Conservation (phyloP, 306 rosid species). For the Biancaea sappan region DNA sequence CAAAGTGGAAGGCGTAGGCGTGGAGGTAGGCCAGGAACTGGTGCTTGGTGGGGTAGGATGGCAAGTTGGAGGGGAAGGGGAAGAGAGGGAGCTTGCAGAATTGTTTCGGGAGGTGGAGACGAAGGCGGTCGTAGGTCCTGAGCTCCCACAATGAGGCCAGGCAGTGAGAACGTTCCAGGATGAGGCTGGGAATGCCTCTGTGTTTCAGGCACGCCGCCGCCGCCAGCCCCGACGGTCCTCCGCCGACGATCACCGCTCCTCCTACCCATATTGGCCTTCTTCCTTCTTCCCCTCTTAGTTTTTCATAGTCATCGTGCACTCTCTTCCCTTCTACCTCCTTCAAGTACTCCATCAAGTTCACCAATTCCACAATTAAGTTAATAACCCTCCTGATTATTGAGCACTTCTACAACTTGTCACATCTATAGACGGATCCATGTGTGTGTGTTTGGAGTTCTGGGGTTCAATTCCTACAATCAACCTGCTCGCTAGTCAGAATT, state of each 20-base stretch:
- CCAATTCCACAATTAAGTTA: no score
- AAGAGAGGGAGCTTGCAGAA: conserved; percentile 78
- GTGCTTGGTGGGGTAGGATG: conserved; percentile 83
- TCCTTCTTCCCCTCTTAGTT: conserved; percentile 1
- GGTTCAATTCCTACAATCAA: not conserved
- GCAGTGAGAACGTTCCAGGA: conserved; percentile 73
- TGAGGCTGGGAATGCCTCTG: conserved; percentile 64
- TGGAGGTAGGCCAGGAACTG: conserved; percentile 67
- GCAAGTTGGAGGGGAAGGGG: conserved; percentile 78
- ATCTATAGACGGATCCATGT: no score
- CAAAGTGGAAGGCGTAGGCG: conserved; percentile 59
- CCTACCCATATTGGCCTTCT: conserved; percentile 36
- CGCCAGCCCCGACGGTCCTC: conserved; percentile 96
- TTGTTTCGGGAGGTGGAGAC: conserved; percentile 91
- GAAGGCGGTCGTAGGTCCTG: conserved; percentile 84
- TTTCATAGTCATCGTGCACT: conserved; percentile 49
- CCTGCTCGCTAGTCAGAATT: no score
- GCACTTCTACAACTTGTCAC: no score
- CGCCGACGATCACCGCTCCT: conserved; percentile 88
- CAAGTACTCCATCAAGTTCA: conserved; percentile 70
- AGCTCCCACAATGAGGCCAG: conserved; percentile 89
- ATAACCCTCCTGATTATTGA: no score
- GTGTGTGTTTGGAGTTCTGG: no score
- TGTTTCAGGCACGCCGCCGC: conserved; percentile 85
- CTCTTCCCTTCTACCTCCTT: conserved; percentile 75